Conservation (phyloP, 2,329 filamentous ascomycete species). For the Camillea tinctor region DNA sequence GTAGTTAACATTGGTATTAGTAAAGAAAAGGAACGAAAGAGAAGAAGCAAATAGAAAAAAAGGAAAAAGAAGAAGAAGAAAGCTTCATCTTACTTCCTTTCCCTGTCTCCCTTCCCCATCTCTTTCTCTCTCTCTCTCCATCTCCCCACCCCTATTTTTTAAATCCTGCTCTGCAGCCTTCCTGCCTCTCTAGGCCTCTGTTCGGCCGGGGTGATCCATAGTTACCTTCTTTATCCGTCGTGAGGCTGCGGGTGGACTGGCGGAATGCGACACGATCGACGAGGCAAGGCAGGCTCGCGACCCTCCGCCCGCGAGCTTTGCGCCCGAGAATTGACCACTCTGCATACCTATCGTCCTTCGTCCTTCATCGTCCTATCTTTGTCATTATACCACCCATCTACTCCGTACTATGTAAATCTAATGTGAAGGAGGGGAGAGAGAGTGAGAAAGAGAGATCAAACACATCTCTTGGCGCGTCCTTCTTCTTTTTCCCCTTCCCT, state of each 20-base stretch:
- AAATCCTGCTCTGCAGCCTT: neutral
- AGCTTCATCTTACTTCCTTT: too few relatives aligned
- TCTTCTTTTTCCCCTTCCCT: too few relatives aligned
- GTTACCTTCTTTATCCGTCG: constrained; percentile 28
- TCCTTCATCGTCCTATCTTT: neutral
- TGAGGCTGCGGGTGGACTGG: constrained; percentile 20
- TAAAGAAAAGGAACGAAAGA: neutral
- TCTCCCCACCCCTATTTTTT: neutral
- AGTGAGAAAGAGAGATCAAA: too few relatives aligned
- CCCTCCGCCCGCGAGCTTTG: neutral
- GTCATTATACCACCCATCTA: too few relatives aligned
- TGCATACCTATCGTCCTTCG: neutral
- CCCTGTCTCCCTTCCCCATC: too few relatives aligned
- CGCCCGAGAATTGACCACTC: neutral
- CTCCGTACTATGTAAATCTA: neutral
- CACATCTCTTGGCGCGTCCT: neutral
- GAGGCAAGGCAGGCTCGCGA: constrained; percentile 9
- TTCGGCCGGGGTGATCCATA: constrained; percentile 2
- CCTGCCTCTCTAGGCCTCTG: constrained; percentile 14
- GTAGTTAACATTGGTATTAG: too few relatives aligned
- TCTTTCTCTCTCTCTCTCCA: neutral
- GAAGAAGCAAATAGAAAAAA: neutral
- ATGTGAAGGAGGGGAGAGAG: too few relatives aligned
- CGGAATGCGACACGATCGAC: constrained; percentile 25
- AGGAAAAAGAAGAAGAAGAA: neutral